Evolutionary conservation across 2,329 filamentous ascomycete species (phyloP), one percentile per base, ranked within the genome.

Genomic region (Metarhizium sp.): DNA sequence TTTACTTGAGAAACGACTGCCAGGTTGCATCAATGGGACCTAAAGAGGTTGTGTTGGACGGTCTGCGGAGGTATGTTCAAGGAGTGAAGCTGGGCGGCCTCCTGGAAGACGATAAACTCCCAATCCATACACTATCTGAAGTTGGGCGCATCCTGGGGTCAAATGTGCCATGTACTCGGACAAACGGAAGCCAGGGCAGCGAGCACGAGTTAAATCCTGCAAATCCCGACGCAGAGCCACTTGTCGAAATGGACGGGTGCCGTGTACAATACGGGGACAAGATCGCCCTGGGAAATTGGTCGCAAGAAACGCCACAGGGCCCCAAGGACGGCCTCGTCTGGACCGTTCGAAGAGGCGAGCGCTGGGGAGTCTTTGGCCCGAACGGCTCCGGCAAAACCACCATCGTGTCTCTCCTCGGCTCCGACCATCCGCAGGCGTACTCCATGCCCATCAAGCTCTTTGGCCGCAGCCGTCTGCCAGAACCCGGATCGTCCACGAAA

Each of bases 311-410:
- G 2, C 67, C 78, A 13, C 62, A 80, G 3, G 80, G 80, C 0
- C 62, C 74, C 50, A 61, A 71, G 18, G 69, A 79, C 1, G 92
- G 92, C 0, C 75, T 97, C 6, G 79, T 86, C 66, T 96, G 94
- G 90, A 88, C 80, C 0, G 85, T 97, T 29, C 82, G 84, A 43
- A 82, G 87, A 52, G 92, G 92, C 29, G 85, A 96, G 67, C 84
- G 92, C 59, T 96, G 91, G 88, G 92, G 89, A 3, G 81, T 97
- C 18, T 94, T 99, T 65, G 94, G 94, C 0, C 87, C 92, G 36
- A 97, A 99, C 63, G 94, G 88, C 13, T 96, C 90, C 0, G 94
- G 94, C 18, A 99, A 99, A 75, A 99, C 94, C 0, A 99, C 94
- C 0, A 79, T 99, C 43, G 81, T 97, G 32, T 94, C 91, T 5